phyloP scores from a whole-genome alignment of 495 filamentous ascomycete species.

The Penicillium goetzii region DNA sequence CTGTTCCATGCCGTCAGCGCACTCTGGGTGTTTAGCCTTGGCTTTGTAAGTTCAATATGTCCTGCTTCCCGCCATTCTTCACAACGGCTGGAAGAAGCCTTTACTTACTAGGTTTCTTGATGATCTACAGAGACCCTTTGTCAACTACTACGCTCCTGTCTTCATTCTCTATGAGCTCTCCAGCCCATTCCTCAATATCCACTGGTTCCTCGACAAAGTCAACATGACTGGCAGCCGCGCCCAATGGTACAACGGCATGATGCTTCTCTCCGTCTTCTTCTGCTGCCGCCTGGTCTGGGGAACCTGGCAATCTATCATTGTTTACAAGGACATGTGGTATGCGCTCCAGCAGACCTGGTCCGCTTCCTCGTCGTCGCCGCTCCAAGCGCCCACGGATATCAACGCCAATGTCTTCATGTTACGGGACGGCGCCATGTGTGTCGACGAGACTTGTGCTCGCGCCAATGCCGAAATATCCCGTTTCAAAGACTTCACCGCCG shows the following conservation, averaged over 20 bases:
- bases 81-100: not conserved
- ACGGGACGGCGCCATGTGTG: constrained; percentile 38
- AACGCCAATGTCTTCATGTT: constrained; percentile 43
- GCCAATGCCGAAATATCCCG: constrained; percentile 54
- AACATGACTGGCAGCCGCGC: constrained; percentile 81
- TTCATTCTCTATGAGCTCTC: constrained; percentile 99
- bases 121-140: constrained; percentile 73
- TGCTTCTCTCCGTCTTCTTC: constrained; percentile 71
- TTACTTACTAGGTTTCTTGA: not conserved
- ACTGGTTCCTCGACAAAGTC: constrained; percentile 99
- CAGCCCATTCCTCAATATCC: constrained; percentile 90
- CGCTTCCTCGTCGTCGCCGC: constrained; percentile 23
- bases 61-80: not conserved
- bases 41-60: constrained; percentile 72
- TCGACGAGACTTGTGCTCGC: constrained; percentile 39
- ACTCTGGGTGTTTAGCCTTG: constrained; percentile 82
- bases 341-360: constrained; percentile 57
- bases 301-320: constrained; percentile 73
- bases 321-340: constrained; percentile 80
- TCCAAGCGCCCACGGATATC: constrained; percentile 36
- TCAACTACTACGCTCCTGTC: constrained; percentile 87
- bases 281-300: constrained; percentile 90
- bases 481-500: constrained; percentile 51
- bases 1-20: constrained; percentile 88
- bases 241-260: constrained; percentile 87